phyloP scores from a whole-genome alignment of 768 basidiomycete species.

The Xerocomellus dryophilus region DNA sequence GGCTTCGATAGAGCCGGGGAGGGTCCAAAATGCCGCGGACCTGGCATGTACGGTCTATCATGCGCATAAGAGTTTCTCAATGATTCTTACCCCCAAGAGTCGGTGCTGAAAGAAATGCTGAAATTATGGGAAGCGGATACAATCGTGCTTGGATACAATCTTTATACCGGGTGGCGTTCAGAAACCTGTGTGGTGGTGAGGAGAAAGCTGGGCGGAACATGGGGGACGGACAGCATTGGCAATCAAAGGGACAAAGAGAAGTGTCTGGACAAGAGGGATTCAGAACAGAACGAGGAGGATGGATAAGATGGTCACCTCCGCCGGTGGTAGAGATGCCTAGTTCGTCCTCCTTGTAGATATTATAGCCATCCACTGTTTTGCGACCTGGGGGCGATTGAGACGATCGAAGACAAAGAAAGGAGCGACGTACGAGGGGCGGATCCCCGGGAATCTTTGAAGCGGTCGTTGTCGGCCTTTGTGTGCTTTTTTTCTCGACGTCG shows the following conservation, averaged over 20 bases:
- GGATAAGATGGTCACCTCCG: constrained; percentile 55
- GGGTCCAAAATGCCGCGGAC: too few relatives aligned
- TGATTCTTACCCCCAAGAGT: background rate
- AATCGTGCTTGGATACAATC: background rate
- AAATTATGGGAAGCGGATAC: background rate
- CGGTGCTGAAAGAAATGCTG: too few relatives aligned
- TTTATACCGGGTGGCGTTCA: constrained; percentile 6
- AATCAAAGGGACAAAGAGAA: constrained; percentile 83
- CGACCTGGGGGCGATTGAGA: constrained; percentile 48
- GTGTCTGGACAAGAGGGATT: constrained; percentile 54
- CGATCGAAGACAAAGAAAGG: constrained; percentile 3
- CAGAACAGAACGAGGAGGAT: constrained; percentile 11
- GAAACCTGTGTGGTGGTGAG: constrained; percentile 23
- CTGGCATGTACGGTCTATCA: too few relatives aligned
- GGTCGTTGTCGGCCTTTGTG: constrained; percentile 37
- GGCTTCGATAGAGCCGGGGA: constrained; percentile 58
- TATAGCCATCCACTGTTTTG: constrained; percentile 77
- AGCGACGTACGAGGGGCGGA: constrained; percentile 57
- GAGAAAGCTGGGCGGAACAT: background rate
- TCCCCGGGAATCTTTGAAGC: constrained; percentile 76
- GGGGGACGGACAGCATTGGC: constrained; percentile 70
- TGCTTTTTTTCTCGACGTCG: constrained; percentile 28
- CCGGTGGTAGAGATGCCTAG: constrained; percentile 64
- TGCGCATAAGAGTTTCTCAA: background rate
- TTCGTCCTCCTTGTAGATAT: constrained; percentile 80